phyloP scores from a whole-genome alignment of 176 grass and related monocot species.

The Aegilops bicornis region DNA sequence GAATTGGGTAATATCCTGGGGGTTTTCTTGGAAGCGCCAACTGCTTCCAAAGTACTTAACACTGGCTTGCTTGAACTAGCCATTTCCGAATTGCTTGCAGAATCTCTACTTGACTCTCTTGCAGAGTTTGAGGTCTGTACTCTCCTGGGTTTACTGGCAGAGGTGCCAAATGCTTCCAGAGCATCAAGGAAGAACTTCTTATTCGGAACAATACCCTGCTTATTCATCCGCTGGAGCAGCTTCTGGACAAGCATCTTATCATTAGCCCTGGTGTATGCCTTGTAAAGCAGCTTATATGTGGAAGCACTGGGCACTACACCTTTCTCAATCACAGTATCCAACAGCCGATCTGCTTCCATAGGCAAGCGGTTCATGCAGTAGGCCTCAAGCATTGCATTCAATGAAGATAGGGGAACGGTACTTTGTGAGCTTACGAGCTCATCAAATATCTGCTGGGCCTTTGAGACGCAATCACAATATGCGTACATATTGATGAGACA shows the following conservation, averaged over 20 bases:
- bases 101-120: constrained; percentile 26
- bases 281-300: constrained; percentile 96
- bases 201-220: constrained; percentile 83
- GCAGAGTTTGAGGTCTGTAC: constrained; percentile 24
- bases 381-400: constrained; percentile 85
- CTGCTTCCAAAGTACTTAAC: constrained; percentile 17
- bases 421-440: constrained; percentile 59
- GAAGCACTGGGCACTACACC: constrained; percentile 56
- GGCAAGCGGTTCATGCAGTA: constrained; percentile 87
- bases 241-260: constrained; percentile 74
- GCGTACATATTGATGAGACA: constrained; percentile 79
- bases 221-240: constrained; percentile 75
- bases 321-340: constrained; percentile 58
- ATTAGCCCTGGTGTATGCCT: constrained; percentile 60
- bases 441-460: constrained; percentile 70
- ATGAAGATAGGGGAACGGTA: constrained; percentile 54
- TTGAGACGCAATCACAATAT: constrained; percentile 68
- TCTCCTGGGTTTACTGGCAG: constrained; percentile 41
- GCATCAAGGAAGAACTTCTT: constrained; percentile 91
- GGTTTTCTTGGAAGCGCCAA: constrained; percentile 47
- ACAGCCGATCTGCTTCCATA: constrained; percentile 66
- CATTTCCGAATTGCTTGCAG: constrained; percentile 30
- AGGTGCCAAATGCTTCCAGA: constrained; percentile 69
- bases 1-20: constrained; percentile 20
- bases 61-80: neutral